Evolutionary conservation across 139 green algal species (phyloP), one percentile per base, ranked within the genome.

Genomic region (Coelastrella sp.): DNA sequence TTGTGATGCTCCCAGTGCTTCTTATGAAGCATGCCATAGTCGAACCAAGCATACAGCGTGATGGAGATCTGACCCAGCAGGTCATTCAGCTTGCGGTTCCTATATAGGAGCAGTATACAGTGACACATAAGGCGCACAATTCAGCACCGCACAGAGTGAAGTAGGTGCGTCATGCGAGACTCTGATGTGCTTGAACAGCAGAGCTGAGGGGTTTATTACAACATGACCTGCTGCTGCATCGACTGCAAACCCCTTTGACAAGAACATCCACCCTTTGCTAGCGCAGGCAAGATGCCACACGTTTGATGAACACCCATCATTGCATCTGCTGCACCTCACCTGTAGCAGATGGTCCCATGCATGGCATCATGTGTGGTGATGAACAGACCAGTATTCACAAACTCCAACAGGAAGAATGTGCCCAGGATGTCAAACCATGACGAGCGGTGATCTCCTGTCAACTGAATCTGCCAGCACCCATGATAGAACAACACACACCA

Each of bases 351-450:
- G 27, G 89, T 90, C 63, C 89, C 89, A 43, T 92, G 89, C 89
- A 92, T 92, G 21, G 86, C 86, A n/a, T 92, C 89, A 40, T 92
- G 89, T 1, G 89, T 90, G 38, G 89, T 92, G 53, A 92, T 92
- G 80, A 92, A 92, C 19, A 92, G 80, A 1, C 86, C 89, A 11
- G 88, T 91, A 45, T 87, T 87, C 13, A 87, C 74, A 63, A 90
- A 92, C 66, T 92, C 89, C 45, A 90, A 60, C 25, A 74, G 45
- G 5, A 90, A 74, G 75, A 92, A 92, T 0, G 87, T 81, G 3
- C 38, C 66, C 0, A 50, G 21, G 2, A 92, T 86, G 62, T 89
- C 79, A 25, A 40, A 57, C 78, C 71, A 87, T 27, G 1, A 6
- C 0, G 64, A 87, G 9, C 48, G 51, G 40, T 37, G 4, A 48